Conservation (phyloP, 2,329 filamentous ascomycete genomes). For the Fusarium succisae region DNA sequence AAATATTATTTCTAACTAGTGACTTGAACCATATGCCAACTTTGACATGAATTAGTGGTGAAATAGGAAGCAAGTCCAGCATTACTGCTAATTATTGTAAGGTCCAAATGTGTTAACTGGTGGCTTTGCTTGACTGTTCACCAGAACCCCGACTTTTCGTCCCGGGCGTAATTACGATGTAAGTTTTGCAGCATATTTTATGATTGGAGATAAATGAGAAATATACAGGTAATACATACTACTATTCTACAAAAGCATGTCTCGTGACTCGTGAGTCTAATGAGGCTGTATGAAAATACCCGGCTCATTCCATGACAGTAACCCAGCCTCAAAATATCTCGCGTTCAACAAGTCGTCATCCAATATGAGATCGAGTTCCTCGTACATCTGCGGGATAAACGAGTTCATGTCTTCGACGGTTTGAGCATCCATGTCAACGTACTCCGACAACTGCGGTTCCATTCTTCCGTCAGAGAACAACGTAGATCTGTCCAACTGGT, state of each 20-base stretch:
- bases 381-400: neutral
- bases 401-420: neutral
- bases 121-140: neutral
- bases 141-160: no score
- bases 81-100: rapidly evolving
- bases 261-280: neutral
- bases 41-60: neutral
- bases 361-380: rapidly evolving
- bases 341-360: neutral
- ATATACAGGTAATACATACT: neutral
- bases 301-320: neutral
- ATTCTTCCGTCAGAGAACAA: neutral
- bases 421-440: neutral
- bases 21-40: neutral
- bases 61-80: neutral
- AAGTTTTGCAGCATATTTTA: rapidly evolving
- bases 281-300: neutral
- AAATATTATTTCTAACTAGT: no score
- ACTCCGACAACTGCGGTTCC: neutral
- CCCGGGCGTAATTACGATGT: no score
- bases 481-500: neutral
- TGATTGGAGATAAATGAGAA: rapidly evolving
- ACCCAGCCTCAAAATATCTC: neutral
- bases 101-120: rapidly evolving
- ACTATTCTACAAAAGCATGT: rapidly evolving